Percentiles rank a stretch among this genome's conserved stretches.
phyloP scores from a whole-genome alignment of 2,329 filamentous ascomycete species.

The Paecilomyces sp. region DNA sequence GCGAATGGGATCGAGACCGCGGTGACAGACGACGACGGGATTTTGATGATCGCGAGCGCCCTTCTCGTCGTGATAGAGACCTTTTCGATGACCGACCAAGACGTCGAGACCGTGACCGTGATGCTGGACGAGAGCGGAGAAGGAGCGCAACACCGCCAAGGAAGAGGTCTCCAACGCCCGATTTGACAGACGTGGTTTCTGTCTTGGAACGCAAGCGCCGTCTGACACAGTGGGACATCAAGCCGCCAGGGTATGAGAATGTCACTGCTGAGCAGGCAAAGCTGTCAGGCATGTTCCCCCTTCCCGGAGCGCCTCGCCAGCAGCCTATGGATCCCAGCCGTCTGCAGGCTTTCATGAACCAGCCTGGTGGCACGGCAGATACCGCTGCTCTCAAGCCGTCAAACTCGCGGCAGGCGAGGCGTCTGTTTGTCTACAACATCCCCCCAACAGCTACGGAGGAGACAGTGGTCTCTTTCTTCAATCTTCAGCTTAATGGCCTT shows the following conservation, averaged over 20 bases:
- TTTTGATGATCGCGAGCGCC: slow-evolving; percentile 59
- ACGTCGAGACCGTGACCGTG: slow-evolving; percentile 27
- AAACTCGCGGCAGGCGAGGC: slow-evolving; percentile 89
- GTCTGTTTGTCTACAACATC: slow-evolving; percentile 80
- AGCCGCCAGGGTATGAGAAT: slow-evolving; percentile 95
- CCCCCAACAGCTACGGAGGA: slow-evolving; percentile 69
- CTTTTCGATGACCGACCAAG: slow-evolving; percentile 56
- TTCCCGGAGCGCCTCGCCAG: slow-evolving; percentile 89
- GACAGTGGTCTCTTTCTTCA: slow-evolving; percentile 76
- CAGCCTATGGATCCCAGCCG: slow-evolving; percentile 93
- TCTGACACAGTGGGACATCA: slow-evolving; percentile 98
- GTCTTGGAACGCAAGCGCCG: slow-evolving; percentile 82
- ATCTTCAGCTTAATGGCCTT: slow-evolving; percentile 90
- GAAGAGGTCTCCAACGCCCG: slow-evolving; percentile 91
- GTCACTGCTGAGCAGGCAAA: slow-evolving; percentile 98
- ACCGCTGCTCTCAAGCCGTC: slow-evolving; percentile 81
- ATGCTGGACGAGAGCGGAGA: slow-evolving; percentile 49
- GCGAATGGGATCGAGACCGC: slow-evolving; percentile 70
- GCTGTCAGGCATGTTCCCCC: slow-evolving; percentile 95
- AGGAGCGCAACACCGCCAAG: slow-evolving; percentile 76
- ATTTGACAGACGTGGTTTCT: slow-evolving; percentile 78
- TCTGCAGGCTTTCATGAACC: slow-evolving; percentile 91
- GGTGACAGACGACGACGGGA: slow-evolving; percentile 52
- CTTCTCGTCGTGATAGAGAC: slow-evolving; percentile 51
- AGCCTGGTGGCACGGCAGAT: slow-evolving; percentile 63